Evolutionary conservation across 192 early-diverging fungal species (phyloP).

Genomic region (Rhizoclosmatium globosum): DNA sequence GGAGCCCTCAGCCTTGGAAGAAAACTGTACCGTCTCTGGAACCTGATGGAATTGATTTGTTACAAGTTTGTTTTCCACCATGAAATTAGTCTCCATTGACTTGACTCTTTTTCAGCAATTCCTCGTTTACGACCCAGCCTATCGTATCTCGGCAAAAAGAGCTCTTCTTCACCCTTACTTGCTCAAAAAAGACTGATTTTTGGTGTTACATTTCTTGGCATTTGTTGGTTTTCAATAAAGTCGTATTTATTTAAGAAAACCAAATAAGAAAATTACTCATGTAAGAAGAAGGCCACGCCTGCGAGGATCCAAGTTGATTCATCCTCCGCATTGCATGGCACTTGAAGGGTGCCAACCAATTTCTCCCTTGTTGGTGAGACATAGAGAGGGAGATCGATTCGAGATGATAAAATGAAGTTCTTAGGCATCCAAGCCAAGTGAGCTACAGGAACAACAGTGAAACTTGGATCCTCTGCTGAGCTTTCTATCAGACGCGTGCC

Average conservation of each 20-base stretch:
- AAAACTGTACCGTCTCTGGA: slow-evolving; percentile 62
- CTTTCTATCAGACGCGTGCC: slow-evolving; percentile 49
- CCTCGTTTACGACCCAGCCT: slow-evolving; percentile 77
- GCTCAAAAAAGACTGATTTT: slow-evolving; percentile 9
- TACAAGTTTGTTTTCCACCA: slow-evolving; percentile 50
- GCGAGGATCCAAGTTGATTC: slow-evolving; percentile 53
- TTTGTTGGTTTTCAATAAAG: no score
- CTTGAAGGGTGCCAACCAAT: slow-evolving; percentile 43
- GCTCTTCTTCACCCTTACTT: slow-evolving; percentile 87
- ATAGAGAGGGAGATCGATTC: slow-evolving; percentile 56
- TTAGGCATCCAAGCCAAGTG: slow-evolving; percentile 58
- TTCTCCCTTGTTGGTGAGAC: slow-evolving; percentile 46
- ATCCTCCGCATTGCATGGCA: slow-evolving; percentile 47
- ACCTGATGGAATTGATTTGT: slow-evolving; percentile 73
- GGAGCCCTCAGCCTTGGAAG: slow-evolving; percentile 62
- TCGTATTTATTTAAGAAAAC: neutral
- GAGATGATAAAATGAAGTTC: neutral
- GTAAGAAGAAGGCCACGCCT: slow-evolving; percentile 59
- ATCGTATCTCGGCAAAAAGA: slow-evolving; percentile 85
- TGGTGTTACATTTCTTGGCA: neutral
- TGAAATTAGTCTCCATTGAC: neutral
- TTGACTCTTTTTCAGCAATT: slow-evolving; percentile 53
- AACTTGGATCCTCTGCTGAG: slow-evolving; percentile 50
- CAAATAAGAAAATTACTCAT: neutral
- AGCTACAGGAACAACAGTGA: slow-evolving; percentile 49